phyloP scores from a whole-genome alignment of 2,329 filamentous ascomycete species.

The Cadophora malorum region DNA sequence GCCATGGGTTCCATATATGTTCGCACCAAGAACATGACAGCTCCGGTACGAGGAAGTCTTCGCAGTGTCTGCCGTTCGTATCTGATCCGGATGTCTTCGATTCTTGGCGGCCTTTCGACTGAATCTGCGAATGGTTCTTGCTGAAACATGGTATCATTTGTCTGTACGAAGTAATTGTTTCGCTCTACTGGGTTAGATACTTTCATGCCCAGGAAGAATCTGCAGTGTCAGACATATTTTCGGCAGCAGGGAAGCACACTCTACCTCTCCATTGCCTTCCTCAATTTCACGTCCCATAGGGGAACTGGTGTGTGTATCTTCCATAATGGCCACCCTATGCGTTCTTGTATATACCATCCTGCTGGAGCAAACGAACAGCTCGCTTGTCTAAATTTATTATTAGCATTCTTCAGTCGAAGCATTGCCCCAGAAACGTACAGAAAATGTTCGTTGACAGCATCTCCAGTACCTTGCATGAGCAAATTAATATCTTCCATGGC shows the following conservation, averaged over 20 bases:
- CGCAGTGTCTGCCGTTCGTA: slow-evolving; percentile 69
- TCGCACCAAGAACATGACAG: slow-evolving; percentile 66
- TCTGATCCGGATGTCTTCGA: slow-evolving; percentile 75
- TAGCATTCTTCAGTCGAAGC: not conserved
- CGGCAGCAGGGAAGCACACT: slow-evolving; percentile 24
- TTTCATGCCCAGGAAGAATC: slow-evolving; percentile 52
- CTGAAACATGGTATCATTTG: slow-evolving; percentile 59
- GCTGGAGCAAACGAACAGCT: slow-evolving; percentile 58
- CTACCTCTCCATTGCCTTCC: slow-evolving; percentile 51
- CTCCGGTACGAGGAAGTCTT: slow-evolving; percentile 57
- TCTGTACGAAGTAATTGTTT: slow-evolving; percentile 87
- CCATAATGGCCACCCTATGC: slow-evolving; percentile 55
- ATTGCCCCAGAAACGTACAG: slow-evolving; percentile 28
- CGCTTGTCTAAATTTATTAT: slow-evolving; percentile 51
- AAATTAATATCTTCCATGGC: slow-evolving; percentile 58
- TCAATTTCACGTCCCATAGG: slow-evolving; percentile 54
- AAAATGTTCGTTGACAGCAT: slow-evolving; percentile 41
- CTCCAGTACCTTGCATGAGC: slow-evolving; percentile 51
- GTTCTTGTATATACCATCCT: slow-evolving; percentile 54
- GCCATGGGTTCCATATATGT: slow-evolving; percentile 63
- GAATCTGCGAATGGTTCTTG: slow-evolving; percentile 53
- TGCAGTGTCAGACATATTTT: slow-evolving; percentile 30
- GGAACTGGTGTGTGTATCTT: slow-evolving; percentile 53
- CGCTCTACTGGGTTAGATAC: slow-evolving; percentile 44
- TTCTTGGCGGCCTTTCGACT: slow-evolving; percentile 74